A percentile compares a stretch with the other conserved stretches of the same genome.
phyloP scores from a whole-genome alignment of 2,329 filamentous ascomycete genomes.

The Tolypocladium ovalisporum region DNA sequence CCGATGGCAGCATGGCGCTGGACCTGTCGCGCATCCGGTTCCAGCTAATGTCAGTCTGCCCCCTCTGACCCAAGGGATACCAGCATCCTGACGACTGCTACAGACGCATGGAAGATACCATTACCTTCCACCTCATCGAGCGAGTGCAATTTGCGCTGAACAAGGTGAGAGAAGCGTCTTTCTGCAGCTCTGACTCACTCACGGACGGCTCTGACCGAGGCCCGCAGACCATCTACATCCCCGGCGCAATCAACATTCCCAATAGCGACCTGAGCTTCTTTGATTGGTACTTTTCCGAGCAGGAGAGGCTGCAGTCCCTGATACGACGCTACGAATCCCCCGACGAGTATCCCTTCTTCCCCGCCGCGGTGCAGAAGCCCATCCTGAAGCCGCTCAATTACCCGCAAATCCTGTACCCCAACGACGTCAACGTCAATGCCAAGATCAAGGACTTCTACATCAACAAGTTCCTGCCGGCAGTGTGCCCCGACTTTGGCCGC shows the following conservation, averaged over 20 bases:
- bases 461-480: slow-evolving; percentile 68
- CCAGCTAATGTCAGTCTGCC: slow-evolving; percentile 65
- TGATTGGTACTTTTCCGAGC: slow-evolving; percentile 86
- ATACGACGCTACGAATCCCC: slow-evolving; percentile 93
- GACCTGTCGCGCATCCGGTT: slow-evolving; percentile 88
- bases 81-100: background rate
- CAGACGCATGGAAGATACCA: slow-evolving; percentile 94
- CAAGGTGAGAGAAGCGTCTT: slow-evolving; percentile 19
- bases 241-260: slow-evolving; percentile 72
- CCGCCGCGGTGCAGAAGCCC: slow-evolving; percentile 63
- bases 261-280: slow-evolving; percentile 66
- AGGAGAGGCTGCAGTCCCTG: slow-evolving; percentile 82
- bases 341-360: slow-evolving; percentile 97
- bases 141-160: slow-evolving; percentile 96
- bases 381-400: slow-evolving; percentile 85
- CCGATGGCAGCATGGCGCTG: slow-evolving; percentile 72
- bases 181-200: background rate
- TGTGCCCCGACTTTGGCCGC: slow-evolving; percentile 68
- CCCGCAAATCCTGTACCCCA: slow-evolving; percentile 75
- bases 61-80: slow-evolving; percentile 1
- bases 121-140: slow-evolving; percentile 94
- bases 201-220: background rate
- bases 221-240: slow-evolving; percentile 61
- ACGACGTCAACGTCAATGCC: slow-evolving; percentile 82
- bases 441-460: slow-evolving; percentile 82